These are phyloP conservation scores for Macrophomina phaseolina DNA, from an alignment of 2,329 filamentous ascomycete genomes.

Conservation along the genomic window DNA sequence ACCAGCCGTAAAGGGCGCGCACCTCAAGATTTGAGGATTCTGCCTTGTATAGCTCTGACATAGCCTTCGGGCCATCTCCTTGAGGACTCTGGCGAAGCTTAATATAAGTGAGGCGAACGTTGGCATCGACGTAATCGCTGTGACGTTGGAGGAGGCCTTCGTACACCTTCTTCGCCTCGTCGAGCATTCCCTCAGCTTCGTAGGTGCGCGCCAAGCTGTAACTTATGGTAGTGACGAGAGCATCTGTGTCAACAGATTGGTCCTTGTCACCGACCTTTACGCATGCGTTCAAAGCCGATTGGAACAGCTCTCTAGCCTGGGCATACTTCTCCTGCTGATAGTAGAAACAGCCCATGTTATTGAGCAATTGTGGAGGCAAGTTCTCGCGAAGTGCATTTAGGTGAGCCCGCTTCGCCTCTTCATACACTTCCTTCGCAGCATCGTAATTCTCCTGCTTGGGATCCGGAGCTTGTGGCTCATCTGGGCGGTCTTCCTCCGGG, in stretches of 20 bases:
- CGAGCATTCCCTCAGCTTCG: slow-evolving; percentile 79
- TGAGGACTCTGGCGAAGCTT: slow-evolving; percentile 79
- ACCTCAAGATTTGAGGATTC: slow-evolving; percentile 89
- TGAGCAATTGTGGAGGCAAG: slow-evolving; percentile 87
- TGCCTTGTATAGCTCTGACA: slow-evolving; percentile 83
- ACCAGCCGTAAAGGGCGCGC: slow-evolving; percentile 93
- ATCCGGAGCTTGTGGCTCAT: slow-evolving; percentile 52
- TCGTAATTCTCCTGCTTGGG: slow-evolving; percentile 41
- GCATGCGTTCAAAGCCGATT: slow-evolving; percentile 88
- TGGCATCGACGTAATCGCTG: slow-evolving; percentile 89
- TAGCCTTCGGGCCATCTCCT: slow-evolving; percentile 84
- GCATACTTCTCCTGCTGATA: slow-evolving; percentile 85
- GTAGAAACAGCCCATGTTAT: slow-evolving; percentile 97
- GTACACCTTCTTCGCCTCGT: slow-evolving; percentile 88
- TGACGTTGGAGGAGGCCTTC: slow-evolving; percentile 84
- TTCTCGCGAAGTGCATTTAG: slow-evolving; percentile 68
- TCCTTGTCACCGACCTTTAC: slow-evolving; percentile 79
- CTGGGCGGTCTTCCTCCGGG: slow-evolving; percentile 63
- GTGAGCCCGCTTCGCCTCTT: slow-evolving; percentile 60
- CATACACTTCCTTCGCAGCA: slow-evolving; percentile 32
- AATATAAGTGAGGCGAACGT: slow-evolving; percentile 87
- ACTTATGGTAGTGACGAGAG: slow-evolving; percentile 91
- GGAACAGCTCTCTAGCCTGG: slow-evolving; percentile 83
- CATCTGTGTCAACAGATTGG: slow-evolving; percentile 81
- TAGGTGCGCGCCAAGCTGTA: slow-evolving; percentile 96